Percentiles rank a stretch among this genome's conserved stretches.
These are phyloP conservation scores for Ustilago curta DNA, from an alignment of 1,284 basidiomycete genomes.

Conservation along the genomic window DNA sequence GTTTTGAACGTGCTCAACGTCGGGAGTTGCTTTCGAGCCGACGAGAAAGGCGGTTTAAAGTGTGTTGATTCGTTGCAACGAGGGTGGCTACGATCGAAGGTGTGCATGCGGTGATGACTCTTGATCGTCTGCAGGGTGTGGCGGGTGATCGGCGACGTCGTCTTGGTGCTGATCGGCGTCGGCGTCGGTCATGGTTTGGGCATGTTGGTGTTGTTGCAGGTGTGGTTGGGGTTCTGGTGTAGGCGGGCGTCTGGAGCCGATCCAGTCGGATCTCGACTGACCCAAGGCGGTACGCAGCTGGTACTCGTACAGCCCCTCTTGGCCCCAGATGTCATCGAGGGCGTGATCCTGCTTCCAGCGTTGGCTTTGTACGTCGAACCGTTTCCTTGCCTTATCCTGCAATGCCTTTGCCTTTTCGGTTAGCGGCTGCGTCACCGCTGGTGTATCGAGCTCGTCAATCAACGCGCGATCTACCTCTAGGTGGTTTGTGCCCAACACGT, in stretches of 20 bases:
- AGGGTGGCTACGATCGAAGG: too few relatives aligned
- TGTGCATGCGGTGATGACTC: not conserved
- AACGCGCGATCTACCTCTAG: conserved; percentile 26
- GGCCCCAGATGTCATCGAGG: conserved; percentile 34
- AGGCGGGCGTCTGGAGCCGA: conserved; percentile 22
- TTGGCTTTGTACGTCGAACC: conserved; percentile 16
- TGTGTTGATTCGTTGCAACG: not conserved
- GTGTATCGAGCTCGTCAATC: conserved; percentile 30
- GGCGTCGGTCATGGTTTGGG: conserved; percentile 3
- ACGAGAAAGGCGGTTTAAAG: not conserved
- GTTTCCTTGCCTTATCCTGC: conserved; percentile 19
- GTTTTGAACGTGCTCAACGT: not conserved
- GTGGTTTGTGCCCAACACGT: conserved; percentile 21
- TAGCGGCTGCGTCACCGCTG: not conserved
- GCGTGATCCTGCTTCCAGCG: conserved; percentile 30
- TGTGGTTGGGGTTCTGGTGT: conserved; percentile 19
- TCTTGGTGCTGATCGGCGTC: conserved; percentile 10
- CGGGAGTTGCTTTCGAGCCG: not conserved
- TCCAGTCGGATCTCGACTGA: conserved; percentile 38
- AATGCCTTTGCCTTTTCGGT: conserved; percentile 11
- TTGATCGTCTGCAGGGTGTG: conserved; percentile 6
- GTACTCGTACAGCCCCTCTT: conserved; percentile 49
- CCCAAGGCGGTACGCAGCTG: conserved; percentile 31
- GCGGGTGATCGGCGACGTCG: too few relatives aligned
- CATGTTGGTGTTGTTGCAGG: conserved; percentile 11